These are phyloP conservation scores for Pythium sp. DNA, from an alignment of 352 stramenopile genomes.

Conservation along the genomic window DNA sequence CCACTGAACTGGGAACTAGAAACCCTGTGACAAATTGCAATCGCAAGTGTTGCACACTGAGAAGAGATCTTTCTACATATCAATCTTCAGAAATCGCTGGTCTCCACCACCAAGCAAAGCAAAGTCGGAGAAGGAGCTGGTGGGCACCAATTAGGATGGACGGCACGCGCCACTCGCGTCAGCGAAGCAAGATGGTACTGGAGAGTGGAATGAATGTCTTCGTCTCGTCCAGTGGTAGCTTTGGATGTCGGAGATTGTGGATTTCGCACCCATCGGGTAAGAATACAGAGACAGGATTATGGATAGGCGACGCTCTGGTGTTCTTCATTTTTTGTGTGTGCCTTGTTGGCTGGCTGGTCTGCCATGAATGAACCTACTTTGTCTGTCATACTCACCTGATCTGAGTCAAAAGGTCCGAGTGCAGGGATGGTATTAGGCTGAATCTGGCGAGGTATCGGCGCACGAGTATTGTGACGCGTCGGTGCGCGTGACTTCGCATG, in stretches of 20 bases:
- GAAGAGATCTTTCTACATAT: background rate
- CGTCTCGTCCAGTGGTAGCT: background rate
- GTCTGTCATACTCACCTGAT: background rate
- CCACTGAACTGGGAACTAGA: too few species aligned
- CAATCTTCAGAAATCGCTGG: background rate
- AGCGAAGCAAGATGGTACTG: background rate
- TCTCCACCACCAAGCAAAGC: background rate
- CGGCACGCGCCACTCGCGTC: background rate
- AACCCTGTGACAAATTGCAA: background rate
- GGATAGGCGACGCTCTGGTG: too few species aligned
- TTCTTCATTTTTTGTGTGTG: background rate
- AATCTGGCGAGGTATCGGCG: background rate
- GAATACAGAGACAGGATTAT: too few species aligned
- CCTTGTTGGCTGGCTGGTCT: background rate
- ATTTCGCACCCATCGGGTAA: background rate
- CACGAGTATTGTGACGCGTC: too few species aligned
- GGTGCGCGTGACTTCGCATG: background rate
- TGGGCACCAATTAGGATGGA: background rate
- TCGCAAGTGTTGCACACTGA: background rate
- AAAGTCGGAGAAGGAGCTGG: background rate
- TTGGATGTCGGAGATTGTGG: background rate
- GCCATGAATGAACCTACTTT: background rate
- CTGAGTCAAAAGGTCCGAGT: background rate
- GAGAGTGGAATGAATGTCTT: background rate
- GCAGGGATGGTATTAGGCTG: background rate